Evolutionary conservation across 495 filamentous ascomycete species (phyloP), one percentile per base, ranked within the genome.

Genomic region (Rostrohypoxylon terebratum): DNA sequence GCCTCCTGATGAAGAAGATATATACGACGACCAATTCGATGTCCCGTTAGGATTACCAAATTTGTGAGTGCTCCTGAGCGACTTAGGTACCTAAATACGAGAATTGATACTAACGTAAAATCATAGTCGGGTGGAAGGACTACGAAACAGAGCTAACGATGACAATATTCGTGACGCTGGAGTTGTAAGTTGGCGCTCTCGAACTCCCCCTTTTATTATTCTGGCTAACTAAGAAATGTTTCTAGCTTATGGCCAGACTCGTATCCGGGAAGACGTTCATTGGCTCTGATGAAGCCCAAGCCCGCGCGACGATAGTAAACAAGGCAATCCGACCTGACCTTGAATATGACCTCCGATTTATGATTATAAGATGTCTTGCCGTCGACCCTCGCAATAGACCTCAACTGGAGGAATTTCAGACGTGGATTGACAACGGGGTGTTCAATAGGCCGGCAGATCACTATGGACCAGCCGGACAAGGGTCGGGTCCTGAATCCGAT

Each of bases 341-440:
- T 3, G 63, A 66, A 16, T 23, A 21, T 2, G 51, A 66, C 28
- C 50, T 66, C 9, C 50, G 38, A 1, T 16, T 66, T 13, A 6
- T 66, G 4, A 75, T 66, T 7, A 23, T 36, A 18, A 48, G 38
- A 13, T 66, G 50, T 11, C 11, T 66, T 23, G 63, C 63, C 10
- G 25, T 58, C 11, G 63, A 66, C 48, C 63, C 63, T 36, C 21
- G 45, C 3, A 66, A 55, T 13, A 40, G 40, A 36, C 63, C 51
- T 4, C 14, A 38, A 3, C 13, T 66, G 7, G 63, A 66, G 0
- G 63, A 66, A 18, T 40, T 63, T 1, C 21, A 36, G n/a, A n/a
- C 5, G 14, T 7, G 51, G 31, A 53, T 63, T 16, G 38, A 51
- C 7, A 25, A 51, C 6, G 16, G 11, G 6, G 1, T 38, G 2